A percentile compares a stretch with the other conserved stretches of the same genome.
Evolutionary conservation across 106 monocot genomes (phyloP).

Genomic region (Dactylorhiza incarnata): DNA sequence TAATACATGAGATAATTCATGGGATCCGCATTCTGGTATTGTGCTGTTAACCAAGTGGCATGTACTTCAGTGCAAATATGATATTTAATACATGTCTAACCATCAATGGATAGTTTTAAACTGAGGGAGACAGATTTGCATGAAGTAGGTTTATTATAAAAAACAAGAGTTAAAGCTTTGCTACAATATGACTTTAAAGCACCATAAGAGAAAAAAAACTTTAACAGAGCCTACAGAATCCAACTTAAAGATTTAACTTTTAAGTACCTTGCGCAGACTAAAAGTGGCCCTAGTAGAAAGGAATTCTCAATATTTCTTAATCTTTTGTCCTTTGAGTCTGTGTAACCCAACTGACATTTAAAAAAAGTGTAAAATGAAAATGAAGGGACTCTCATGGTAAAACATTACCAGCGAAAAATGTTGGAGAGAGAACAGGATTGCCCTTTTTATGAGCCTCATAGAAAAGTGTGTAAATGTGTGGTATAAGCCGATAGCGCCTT

Average conservation of each 20-base stretch:
- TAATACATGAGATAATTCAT: constrained; percentile 48
- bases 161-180: background rate
- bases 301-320: constrained; percentile 76
- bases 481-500: constrained; percentile 71
- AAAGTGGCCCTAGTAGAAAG: constrained; percentile 71
- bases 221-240: too few relatives aligned
- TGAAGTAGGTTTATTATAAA: background rate
- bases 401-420: constrained; percentile 47
- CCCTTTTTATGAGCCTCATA: constrained; percentile 80
- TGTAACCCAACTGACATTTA: constrained; percentile 10
- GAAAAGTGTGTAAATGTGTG: constrained; percentile 90
- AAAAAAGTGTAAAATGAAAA: constrained; percentile 9
- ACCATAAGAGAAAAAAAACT: background rate
- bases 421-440: constrained; percentile 50
- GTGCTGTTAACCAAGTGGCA: constrained; percentile 46
- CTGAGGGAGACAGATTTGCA: background rate
- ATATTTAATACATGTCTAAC: background rate
- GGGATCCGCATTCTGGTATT: constrained; percentile 48
- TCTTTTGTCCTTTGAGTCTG: constrained; percentile 65
- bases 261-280: constrained; percentile 75
- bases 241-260: constrained; percentile 7
- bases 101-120: background rate
- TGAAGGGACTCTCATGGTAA: background rate
- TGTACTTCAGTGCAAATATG: background rate
- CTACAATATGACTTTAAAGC: constrained; percentile 2